Conservation (phyloP, 2,329 filamentous ascomycete species). For the Xylariaceae sp. region DNA sequence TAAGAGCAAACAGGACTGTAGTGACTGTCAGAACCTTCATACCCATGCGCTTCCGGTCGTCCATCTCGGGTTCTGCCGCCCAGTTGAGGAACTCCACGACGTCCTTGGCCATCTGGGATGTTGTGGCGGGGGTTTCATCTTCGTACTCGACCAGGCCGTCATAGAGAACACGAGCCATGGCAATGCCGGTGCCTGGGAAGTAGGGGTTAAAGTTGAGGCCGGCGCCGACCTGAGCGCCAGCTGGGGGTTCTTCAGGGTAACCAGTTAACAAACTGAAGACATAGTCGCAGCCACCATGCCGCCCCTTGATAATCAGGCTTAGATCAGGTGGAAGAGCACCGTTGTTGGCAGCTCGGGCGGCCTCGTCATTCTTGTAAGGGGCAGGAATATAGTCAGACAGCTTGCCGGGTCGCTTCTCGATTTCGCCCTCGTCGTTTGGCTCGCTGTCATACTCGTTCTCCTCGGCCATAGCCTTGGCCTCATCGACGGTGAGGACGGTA, state of each 20-base stretch:
- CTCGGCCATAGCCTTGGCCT: conserved; percentile 96
- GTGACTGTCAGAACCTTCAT: conserved; percentile 90
- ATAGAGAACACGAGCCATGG: conserved; percentile 98
- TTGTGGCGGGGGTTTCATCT: conserved; percentile 90
- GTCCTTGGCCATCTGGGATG: conserved; percentile 99
- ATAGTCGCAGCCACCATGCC: conserved; percentile 98
- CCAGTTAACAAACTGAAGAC: conserved; percentile 96
- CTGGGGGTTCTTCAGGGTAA: conserved; percentile 94
- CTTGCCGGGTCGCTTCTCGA: conserved; percentile 98
- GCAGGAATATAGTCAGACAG: conserved; percentile 94
- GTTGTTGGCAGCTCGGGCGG: conserved; percentile 96
- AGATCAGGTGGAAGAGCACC: conserved; percentile 97
- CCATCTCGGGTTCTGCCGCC: conserved; percentile 98
- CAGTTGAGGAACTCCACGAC: conserved; percentile 99
- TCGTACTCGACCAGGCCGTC: conserved; percentile 98
- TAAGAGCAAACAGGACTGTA: conserved; percentile 80
- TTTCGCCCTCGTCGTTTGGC: conserved; percentile 96
- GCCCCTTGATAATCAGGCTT: conserved; percentile 95
- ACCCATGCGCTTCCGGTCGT: conserved; percentile 99
- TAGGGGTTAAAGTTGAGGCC: conserved; percentile 99
- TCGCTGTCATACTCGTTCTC: conserved; percentile 99
- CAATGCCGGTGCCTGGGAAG: conserved; percentile 98
- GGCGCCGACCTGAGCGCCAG: conserved; percentile 81
- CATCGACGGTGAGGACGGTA: conserved; percentile 90
- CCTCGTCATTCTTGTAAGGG: conserved; percentile 99